A percentile compares a stretch with the other conserved stretches of the same genome.
Conservation (phyloP, 2,329 filamentous ascomycete genomes). For the Leptosphaerulina australis region DNA sequence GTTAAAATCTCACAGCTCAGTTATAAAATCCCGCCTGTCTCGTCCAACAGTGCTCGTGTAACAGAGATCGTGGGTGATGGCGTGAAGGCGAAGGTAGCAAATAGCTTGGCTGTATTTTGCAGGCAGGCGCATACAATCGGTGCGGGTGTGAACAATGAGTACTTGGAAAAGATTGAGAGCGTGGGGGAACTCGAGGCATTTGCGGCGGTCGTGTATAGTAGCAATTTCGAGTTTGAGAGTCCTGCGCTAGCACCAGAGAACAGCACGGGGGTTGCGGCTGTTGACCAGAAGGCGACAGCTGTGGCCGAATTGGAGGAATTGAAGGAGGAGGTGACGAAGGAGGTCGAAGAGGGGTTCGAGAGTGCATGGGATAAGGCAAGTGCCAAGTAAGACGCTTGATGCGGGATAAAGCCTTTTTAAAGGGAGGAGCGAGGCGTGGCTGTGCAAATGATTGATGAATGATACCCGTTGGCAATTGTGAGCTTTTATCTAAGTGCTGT, state of each 20-base stretch:
- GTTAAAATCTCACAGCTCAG: slow-evolving; percentile 78
- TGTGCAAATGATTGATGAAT: slow-evolving; percentile 12
- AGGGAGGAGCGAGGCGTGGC: background rate
- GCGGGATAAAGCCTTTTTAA: background rate
- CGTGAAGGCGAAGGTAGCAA: slow-evolving; percentile 76
- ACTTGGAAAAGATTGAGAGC: slow-evolving; percentile 70
- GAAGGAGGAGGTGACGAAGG: slow-evolving; percentile 54
- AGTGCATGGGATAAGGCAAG: slow-evolving; percentile 72
- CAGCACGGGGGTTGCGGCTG: background rate
- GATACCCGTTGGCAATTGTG: too few relatives aligned
- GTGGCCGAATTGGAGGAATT: slow-evolving; percentile 61
- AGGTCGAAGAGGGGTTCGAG: slow-evolving; percentile 61
- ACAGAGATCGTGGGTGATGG: slow-evolving; percentile 60
- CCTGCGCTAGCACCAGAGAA: slow-evolving; percentile 39
- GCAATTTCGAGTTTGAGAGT: slow-evolving; percentile 69
- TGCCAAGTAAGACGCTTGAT: slow-evolving; percentile 41
- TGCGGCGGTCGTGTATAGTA: slow-evolving; percentile 84
- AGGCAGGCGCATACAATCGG: slow-evolving; percentile 90
- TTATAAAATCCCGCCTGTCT: slow-evolving; percentile 67
- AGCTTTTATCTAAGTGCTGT: too few relatives aligned
- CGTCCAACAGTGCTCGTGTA: slow-evolving; percentile 52
- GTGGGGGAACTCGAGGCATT: slow-evolving; percentile 81
- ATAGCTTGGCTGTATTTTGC: slow-evolving; percentile 85
- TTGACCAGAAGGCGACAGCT: background rate
- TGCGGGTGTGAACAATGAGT: slow-evolving; percentile 60